Evolutionary conservation across 257 asterid genomes (phyloP).

Genomic region (Rhazya stricta): DNA sequence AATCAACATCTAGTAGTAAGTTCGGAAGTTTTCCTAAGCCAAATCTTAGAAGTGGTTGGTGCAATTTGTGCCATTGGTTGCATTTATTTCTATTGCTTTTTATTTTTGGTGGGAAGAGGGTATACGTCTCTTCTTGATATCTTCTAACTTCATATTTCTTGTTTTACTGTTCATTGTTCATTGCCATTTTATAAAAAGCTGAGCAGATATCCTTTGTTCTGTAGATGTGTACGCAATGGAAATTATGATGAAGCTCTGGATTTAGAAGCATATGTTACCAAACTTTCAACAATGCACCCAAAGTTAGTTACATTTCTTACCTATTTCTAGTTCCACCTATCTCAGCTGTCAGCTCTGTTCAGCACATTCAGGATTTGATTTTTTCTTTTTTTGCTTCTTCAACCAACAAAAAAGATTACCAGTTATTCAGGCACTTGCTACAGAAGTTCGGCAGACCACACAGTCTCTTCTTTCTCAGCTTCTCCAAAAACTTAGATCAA

Average conservation of each 20-base stretch:
- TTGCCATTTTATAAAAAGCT: background rate
- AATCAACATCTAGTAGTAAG: background rate
- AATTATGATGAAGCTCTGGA: conserved; percentile 98
- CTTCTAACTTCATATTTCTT: conserved; percentile 1
- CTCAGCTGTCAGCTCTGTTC: conserved; percentile 22
- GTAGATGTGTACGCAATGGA: conserved; percentile 93
- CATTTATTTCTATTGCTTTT: background rate
- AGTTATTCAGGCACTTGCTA: conserved; percentile 88
- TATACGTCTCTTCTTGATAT: background rate
- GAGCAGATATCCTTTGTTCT: conserved; percentile 17
- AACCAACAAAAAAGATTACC: conserved; percentile 57
- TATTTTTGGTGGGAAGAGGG: background rate
- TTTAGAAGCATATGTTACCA: conserved; percentile 87
- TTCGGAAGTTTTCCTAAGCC: background rate
- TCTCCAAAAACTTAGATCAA: conserved; percentile 91
- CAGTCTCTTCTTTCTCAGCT: conserved; percentile 96
- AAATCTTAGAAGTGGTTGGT: background rate
- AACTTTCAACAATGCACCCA: conserved; percentile 89
- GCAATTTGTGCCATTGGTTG: background rate
- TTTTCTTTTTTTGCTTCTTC: conserved; percentile 19
- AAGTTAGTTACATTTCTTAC: conserved; percentile 56
- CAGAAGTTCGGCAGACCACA: conserved; percentile 87
- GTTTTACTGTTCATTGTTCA: background rate
- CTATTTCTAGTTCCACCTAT: conserved; percentile 15
- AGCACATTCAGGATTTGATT: conserved; percentile 1